Evolutionary conservation across 805 yeast species (phyloP), one percentile per base, ranked within the genome.

Genomic region (Lachancea fermentati): DNA sequence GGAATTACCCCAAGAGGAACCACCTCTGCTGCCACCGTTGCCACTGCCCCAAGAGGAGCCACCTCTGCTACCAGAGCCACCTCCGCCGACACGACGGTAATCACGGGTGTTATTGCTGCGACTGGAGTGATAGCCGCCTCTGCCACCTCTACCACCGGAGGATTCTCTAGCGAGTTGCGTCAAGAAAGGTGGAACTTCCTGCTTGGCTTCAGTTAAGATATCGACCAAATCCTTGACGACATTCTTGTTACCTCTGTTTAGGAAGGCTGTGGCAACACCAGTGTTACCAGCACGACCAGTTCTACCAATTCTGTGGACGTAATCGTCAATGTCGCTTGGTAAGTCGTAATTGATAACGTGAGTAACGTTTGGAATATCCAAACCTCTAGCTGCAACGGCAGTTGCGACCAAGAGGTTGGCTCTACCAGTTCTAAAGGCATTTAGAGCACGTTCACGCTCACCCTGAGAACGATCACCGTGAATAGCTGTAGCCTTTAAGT

Each of bases 211-310:
- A 52, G 79, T 64, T 60, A 93, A 79, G 55, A 93, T 76, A 41
- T 86, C 95, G 59, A 87, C 67, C 65, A 93, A 71, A 48, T 88
- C 96, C 66, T 85, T 85, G 52, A 79, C 91, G 57, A 94, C 75
- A 62, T 88, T 88, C 62, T 76, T 79, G 79, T 88, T 93, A 65
- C 83, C 84, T 72, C 97, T 85, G 83, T 93, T 93, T 72, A 93
- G 86, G 75, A 93, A 93, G 37, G 99, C 95, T 52, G 97, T 89
- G 51, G 99, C 97, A 57, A 85, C 75, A 85, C 99, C 99, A 48
- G 84, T 81, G 73, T 93, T 93, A 78, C 98, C 98, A 59, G 99
- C 99, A 81, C 99, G 93, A 71, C 98, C 99, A 62, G 99, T 93
- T 81, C 98, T 91, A 79, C 98, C 98, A 64, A 93, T 93, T 75